A percentile compares a stretch with the other conserved stretches of the same genome.
phyloP scores from a whole-genome alignment of 331 rosid species.

The Arachis monticola region DNA sequence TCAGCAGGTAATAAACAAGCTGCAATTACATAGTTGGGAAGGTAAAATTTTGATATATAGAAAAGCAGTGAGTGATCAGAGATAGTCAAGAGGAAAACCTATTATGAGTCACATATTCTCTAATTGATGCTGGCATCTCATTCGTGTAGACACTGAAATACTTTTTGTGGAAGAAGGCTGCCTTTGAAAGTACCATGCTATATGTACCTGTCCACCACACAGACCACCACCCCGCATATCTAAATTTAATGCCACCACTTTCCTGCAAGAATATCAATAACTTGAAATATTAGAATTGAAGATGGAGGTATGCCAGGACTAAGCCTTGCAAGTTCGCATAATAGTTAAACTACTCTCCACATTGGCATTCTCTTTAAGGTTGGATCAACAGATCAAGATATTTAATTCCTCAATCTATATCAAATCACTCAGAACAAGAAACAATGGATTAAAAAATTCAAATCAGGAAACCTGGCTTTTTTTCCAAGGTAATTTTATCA shows the following conservation, averaged over 20 bases:
- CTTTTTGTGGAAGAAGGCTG: constrained; percentile 95
- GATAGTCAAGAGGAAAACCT: constrained; percentile 60
- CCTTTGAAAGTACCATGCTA: constrained; percentile 98
- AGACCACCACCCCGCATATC: constrained; percentile 99
- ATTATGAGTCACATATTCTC: constrained; percentile 66
- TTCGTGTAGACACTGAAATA: constrained; percentile 72
- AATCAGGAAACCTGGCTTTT: constrained; percentile 3
- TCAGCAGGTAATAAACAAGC: constrained; percentile 19
- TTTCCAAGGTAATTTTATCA: constrained; percentile 3
- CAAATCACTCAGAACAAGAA: background rate
- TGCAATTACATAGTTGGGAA: constrained; percentile 9
- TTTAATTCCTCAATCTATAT: background rate
- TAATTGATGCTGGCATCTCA: constrained; percentile 87
- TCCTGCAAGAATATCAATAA: constrained; percentile 54
- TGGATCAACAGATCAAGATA: constrained; percentile 21
- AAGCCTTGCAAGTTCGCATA: constrained; percentile 1
- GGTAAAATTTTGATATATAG: constrained; percentile 17
- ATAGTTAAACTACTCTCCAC: constrained; percentile 24
- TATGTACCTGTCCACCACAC: constrained; percentile 99
- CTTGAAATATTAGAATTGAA: constrained; percentile 11
- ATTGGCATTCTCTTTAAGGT: background rate
- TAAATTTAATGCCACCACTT: constrained; percentile 49
- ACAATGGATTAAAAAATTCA: constrained; percentile 8
- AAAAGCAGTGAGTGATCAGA: background rate
- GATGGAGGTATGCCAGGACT: constrained; percentile 4